Base-by-base conservation (phyloP, 1,284 basidiomycete species). In the Ceratobasidium sp. region DNA sequence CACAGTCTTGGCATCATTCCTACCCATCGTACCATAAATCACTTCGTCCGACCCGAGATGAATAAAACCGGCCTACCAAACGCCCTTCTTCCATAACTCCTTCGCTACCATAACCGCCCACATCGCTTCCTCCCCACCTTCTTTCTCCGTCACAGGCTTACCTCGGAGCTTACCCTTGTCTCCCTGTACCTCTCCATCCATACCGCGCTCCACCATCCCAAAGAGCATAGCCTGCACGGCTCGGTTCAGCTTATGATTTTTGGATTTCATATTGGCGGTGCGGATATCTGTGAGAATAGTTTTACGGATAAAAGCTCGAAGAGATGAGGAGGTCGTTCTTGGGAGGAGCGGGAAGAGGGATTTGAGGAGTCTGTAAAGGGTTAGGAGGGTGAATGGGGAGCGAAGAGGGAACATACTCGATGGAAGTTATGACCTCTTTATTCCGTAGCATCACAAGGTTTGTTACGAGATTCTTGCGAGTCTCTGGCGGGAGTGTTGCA, bases 151-250 rank as follows among this genome's bases (percentile, higher is more conserved):
- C 82, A 9, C 86, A 85, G 80, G 86, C 80, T 58, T 84, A 20
- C 87, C 88, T 79, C 90, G 88, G 20, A 90, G 82, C 82, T 93
- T 95, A 0, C 93, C 93, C 86, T 96, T 95, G 88, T 97, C 91
- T 60, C 95, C 93, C 53, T 91, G 83, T 15, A 95, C 91, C 82
- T 95, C 92, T 10, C 88, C 92, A 60, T 92, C 91, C 92, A 97
- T 89, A 15, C 96, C 96, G 49, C 92, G 91, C 85, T 99, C 97
- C 7, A 99, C 93, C 95, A 99, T 99, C 71, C 91, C 91, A 84
- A 99, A 99, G 42, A 99, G 89, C 89, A 99, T 94, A 10, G 96
- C 94, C 85, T 99, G 98, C 0, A 99, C 96, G 26, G 97, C 94
- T 55, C 96, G 92, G 84, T 99, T 99, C 42, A 99, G 91, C 83